These are phyloP conservation scores for Ganoderma lingzhi DNA, from an alignment of 1,284 basidiomycete genomes.

Conservation along the genomic window DNA sequence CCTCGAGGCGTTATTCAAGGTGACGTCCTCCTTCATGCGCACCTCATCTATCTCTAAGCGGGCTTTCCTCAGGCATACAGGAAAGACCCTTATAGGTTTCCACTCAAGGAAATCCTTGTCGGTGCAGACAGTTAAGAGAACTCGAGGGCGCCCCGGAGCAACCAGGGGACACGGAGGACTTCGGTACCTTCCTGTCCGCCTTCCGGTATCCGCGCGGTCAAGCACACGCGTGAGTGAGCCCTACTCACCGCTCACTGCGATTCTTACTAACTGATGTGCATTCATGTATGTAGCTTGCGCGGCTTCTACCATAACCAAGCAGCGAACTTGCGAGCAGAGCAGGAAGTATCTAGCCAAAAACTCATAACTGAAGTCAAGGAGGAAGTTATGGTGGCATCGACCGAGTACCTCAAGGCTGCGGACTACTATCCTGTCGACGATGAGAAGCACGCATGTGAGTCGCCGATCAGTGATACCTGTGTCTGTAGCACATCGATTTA, in stretches of 20 bases:
- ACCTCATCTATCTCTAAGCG: background rate
- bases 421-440: constrained; percentile 43
- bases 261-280: background rate
- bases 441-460: constrained; percentile 37
- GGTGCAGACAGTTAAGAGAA: constrained; percentile 39
- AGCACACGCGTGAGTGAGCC: constrained; percentile 45
- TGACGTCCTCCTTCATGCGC: constrained; percentile 1
- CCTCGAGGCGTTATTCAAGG: background rate
- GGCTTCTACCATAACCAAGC: constrained; percentile 16
- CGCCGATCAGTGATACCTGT: background rate
- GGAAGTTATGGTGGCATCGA: background rate
- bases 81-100: constrained; percentile 9
- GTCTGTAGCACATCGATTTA: background rate
- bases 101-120: background rate
- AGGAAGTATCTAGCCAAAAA: background rate
- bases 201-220: constrained; percentile 47
- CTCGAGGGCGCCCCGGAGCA: constrained; percentile 25
- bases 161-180: constrained; percentile 19
- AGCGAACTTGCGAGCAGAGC: background rate
- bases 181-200: constrained; percentile 43
- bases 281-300: constrained; percentile 30
- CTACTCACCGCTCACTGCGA: too few relatives aligned
- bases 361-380: background rate
- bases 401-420: constrained; percentile 42
- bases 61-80: background rate